phyloP scores from a whole-genome alignment of 345 rosid species.

The Salix purpurea region DNA sequence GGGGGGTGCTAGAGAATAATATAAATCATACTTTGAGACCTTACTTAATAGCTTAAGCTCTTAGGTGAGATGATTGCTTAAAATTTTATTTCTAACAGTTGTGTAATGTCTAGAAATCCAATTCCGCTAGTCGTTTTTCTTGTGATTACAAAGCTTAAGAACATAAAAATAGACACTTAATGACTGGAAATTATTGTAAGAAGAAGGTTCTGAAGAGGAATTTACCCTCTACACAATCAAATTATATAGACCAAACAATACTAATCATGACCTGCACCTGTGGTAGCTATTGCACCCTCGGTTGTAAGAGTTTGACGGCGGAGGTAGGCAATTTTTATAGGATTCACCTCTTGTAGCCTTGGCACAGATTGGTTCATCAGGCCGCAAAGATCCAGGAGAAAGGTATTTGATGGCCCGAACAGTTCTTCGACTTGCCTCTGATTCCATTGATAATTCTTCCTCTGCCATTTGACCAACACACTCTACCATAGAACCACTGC shows the following conservation, averaged over 20 bases:
- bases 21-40: too few relatives aligned
- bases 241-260: background rate
- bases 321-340: constrained; percentile 18
- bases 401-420: background rate
- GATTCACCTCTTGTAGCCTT: constrained; percentile 1
- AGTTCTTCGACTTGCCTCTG: constrained; percentile 7
- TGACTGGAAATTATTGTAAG: background rate
- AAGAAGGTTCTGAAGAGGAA: background rate
- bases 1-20: too few relatives aligned
- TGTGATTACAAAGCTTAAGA: background rate
- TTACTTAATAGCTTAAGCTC: too few relatives aligned
- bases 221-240: background rate
- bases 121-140: background rate
- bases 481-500: constrained; percentile 12
- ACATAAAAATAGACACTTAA: background rate
- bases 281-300: constrained; percentile 17
- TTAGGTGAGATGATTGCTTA: too few relatives aligned
- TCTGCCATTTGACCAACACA: constrained; percentile 5
- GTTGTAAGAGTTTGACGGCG: background rate
- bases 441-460: constrained; percentile 10
- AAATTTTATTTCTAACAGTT: background rate
- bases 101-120: background rate
- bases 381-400: constrained; percentile 7
- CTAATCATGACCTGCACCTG: constrained; percentile 7
- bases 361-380: constrained; percentile 1